Base-by-base conservation (phyloP, 2,329 filamentous ascomycete species). In the Trichoderma semiorbis region DNA sequence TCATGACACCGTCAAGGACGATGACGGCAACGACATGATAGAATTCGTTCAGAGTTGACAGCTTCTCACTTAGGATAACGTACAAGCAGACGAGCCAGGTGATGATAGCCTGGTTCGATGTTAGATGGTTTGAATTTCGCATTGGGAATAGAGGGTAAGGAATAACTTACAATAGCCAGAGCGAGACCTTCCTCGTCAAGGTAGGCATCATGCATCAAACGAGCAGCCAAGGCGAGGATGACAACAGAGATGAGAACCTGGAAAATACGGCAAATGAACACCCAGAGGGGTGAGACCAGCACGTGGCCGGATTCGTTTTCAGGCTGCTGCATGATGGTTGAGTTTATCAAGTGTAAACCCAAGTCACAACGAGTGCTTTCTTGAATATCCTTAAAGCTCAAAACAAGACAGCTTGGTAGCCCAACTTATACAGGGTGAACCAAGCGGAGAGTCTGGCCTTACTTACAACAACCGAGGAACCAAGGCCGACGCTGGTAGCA, bases 11-110 rank as follows among this genome's bases (percentile, higher is more conserved):
- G 60, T 86, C 84, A 26, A 86, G 78, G 16, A 77, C 77, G 8
- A 86, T 76, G 11, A 85, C 78, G 53, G 84, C 84, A 74, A 83
- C 80, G 71, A 85, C 79, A 73, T 86, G 82, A 75, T 87, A 86
- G 21, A 77, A 75, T 1, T 68, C 28, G 24, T 78, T 81, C 50
- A 82, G 78, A 5, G 75, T 72, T 7, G 78, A 11, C 18, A 83
- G 72, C 69, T 81, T 84, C 71, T 85, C 84, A 24, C 83, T 78
- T 3, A 84, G 73, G 73, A 86, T 64, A 24, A 78, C 75, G 77
- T 86, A 87, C 12, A 85, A 76, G 21, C 2, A 21, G 55, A 82
- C 77, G 36, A 85, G 64, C 84, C 84, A 86, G 28, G 84, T 86
- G 74, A 86, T 79, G 73, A 87, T 67, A 18, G 79, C 77, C 85